Evolutionary conservation across 2,329 filamentous ascomycete species (phyloP).

Genomic region (Colletotrichum australisinense): DNA sequence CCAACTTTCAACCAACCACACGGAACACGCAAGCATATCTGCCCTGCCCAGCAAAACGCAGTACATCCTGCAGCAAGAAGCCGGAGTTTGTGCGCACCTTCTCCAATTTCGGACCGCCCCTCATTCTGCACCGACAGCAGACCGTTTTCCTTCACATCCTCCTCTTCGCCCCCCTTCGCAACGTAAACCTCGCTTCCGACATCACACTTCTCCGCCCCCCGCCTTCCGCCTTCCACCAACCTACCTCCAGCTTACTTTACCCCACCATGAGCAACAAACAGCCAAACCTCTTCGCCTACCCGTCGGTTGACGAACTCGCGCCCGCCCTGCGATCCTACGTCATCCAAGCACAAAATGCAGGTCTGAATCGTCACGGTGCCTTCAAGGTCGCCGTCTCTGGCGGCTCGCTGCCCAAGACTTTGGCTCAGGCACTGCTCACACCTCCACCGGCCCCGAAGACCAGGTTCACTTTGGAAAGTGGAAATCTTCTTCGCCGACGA

Average conservation of each 20-base stretch:
- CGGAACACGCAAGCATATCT: not conserved
- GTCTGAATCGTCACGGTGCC: slow-evolving; percentile 80
- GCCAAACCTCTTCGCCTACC: slow-evolving; percentile 84
- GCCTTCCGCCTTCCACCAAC: slow-evolving; percentile 13
- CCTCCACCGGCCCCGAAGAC: slow-evolving; percentile 65
- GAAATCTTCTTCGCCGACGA: slow-evolving; percentile 99
- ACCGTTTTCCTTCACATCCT: slow-evolving; percentile 10
- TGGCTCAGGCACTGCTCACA: slow-evolving; percentile 84
- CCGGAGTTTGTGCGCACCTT: slow-evolving; percentile 4
- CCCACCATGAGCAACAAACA: slow-evolving; percentile 64
- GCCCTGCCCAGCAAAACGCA: slow-evolving; percentile 3
- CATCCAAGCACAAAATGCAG: slow-evolving; percentile 82
- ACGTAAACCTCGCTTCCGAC: slow-evolving; percentile 20
- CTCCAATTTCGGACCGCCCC: slow-evolving; percentile 25
- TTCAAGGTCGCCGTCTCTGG: slow-evolving; percentile 96
- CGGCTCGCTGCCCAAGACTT: slow-evolving; percentile 88
- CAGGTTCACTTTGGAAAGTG: slow-evolving; percentile 84
- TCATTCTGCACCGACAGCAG: slow-evolving; percentile 20
- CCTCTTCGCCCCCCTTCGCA: slow-evolving; percentile 21
- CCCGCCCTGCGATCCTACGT: slow-evolving; percentile 84
- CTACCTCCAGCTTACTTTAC: slow-evolving; percentile 10
- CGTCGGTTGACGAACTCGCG: slow-evolving; percentile 76
- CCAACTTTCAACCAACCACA: not conserved
- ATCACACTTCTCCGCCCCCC: slow-evolving; percentile 22
- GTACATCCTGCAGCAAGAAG: slow-evolving; percentile 15